These are phyloP conservation scores for Neocallimastix lanati DNA, from an alignment of 192 early-diverging fungal genomes.

Conservation along the genomic window DNA sequence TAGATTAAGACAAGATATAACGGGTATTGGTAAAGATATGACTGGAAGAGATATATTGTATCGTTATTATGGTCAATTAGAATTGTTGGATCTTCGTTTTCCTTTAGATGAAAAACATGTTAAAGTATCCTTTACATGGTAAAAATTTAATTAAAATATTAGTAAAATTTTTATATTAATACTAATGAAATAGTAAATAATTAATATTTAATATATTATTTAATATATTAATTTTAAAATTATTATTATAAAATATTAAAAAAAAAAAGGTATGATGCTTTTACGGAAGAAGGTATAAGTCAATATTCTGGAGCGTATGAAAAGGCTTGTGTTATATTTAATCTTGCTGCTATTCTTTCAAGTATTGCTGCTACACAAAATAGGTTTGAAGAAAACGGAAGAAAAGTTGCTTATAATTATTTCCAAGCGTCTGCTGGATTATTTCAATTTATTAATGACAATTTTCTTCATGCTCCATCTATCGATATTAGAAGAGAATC, in stretches of 20 bases:
- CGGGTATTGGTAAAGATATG: constrained; percentile 80
- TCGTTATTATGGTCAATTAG: constrained; percentile 91
- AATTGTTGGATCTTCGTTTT: constrained; percentile 81
- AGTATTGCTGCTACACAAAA: constrained; percentile 48
- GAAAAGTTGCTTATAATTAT: constrained; percentile 73
- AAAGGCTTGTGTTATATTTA: constrained; percentile 89
- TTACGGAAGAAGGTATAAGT: constrained; percentile 51
- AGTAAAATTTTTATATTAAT: too few relatives aligned
- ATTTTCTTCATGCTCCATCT: constrained; percentile 91
- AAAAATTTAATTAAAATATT: constrained; percentile 5
- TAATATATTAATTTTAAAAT: too few relatives aligned
- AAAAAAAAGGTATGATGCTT: constrained; percentile 54
- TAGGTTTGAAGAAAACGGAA: constrained; percentile 47
- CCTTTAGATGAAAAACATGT: constrained; percentile 82
- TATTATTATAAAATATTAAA: constrained; percentile 13
- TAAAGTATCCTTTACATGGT: constrained; percentile 83
- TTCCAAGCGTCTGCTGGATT: constrained; percentile 87
- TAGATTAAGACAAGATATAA: constrained; percentile 84
- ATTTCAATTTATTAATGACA: constrained; percentile 90
- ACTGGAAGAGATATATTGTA: constrained; percentile 87
- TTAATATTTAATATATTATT: constrained; percentile 1
- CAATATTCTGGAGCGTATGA: constrained; percentile 94
- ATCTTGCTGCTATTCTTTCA: constrained; percentile 65
- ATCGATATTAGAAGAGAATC: constrained; percentile 78
- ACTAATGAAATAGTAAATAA: background rate